Percentiles rank a stretch among this genome's conserved stretches.
Conservation (phyloP, 257 asterid genomes). For the Datura wrightii region DNA sequence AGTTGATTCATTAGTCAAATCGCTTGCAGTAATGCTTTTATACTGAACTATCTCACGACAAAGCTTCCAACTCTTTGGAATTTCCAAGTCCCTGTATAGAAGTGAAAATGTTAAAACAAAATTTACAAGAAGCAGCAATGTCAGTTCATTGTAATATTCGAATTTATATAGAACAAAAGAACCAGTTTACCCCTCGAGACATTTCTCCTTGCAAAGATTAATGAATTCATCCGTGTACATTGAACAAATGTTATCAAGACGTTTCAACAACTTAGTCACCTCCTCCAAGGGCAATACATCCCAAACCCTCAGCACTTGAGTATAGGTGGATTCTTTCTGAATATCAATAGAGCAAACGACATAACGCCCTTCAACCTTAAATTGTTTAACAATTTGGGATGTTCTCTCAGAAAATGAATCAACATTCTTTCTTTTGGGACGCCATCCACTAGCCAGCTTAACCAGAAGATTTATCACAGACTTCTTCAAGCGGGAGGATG, state of each 20-base stretch:
- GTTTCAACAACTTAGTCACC: constrained; percentile 50
- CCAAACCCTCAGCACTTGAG: constrained; percentile 71
- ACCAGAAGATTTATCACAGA: constrained; percentile 47
- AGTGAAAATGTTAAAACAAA: background rate
- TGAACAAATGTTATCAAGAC: constrained; percentile 56
- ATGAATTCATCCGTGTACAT: constrained; percentile 61
- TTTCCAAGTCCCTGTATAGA: constrained; percentile 55
- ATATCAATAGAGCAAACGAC: constrained; percentile 63
- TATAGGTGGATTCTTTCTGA: constrained; percentile 45
- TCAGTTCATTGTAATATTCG: background rate
- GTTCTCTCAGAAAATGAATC: constrained; percentile 56
- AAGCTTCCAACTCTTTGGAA: constrained; percentile 61
- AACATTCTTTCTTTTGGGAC: constrained; percentile 59
- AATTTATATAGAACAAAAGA: background rate
- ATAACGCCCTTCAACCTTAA: constrained; percentile 53
- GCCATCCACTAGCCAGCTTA: constrained; percentile 75
- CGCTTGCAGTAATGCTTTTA: constrained; percentile 37
- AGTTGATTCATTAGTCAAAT: constrained; percentile 33
- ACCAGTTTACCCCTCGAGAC: constrained; percentile 54
- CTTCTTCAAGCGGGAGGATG: constrained; percentile 43
- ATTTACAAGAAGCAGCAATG: constrained; percentile 22
- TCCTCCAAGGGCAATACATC: constrained; percentile 56
- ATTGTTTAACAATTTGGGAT: constrained; percentile 51
- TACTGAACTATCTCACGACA: constrained; percentile 44
- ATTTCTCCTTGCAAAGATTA: constrained; percentile 52